Conservation (phyloP, 2,329 filamentous ascomycete species). For the Claviceps sp. region DNA sequence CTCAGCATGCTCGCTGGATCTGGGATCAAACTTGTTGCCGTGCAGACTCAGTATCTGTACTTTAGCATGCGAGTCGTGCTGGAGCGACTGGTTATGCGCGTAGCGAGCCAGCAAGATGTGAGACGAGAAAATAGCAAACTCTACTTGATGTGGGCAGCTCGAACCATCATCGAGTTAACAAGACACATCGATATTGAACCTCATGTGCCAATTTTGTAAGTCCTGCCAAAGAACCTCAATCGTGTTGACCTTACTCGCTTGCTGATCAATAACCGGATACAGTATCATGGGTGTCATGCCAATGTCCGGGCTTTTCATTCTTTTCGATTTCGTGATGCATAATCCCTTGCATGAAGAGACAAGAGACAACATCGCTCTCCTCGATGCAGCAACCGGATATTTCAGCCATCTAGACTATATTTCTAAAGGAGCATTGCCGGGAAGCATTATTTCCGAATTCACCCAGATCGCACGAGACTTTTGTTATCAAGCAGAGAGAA, state of each 20-base stretch:
- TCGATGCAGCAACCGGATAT: constrained; percentile 9
- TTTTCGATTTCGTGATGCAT: constrained; percentile 13
- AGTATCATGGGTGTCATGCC: constrained; percentile 10
- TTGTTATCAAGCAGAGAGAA: constrained; percentile 1
- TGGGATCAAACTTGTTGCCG: constrained; percentile 9
- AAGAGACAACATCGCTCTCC: constrained; percentile 6
- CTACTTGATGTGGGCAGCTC: constrained; percentile 18
- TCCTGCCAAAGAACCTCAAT: not conserved
- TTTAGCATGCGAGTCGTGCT: constrained; percentile 19
- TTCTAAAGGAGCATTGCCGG: constrained; percentile 6
- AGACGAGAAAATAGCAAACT: constrained; percentile 11
- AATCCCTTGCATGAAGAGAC: constrained; percentile 10
- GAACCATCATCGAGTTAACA: constrained; percentile 20
- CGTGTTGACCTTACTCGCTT: not conserved
- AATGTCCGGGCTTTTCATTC: constrained; percentile 10
- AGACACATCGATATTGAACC: constrained; percentile 19
- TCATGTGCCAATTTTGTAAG: constrained; percentile 21
- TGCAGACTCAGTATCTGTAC: constrained; percentile 19
- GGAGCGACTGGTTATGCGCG: constrained; percentile 15
- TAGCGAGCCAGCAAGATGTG: constrained; percentile 9
- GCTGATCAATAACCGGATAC: not conserved
- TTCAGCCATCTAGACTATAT: constrained; percentile 7
- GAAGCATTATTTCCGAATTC: constrained; percentile 5
- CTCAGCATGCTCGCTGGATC: constrained; percentile 7
- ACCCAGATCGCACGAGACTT: constrained; percentile 2